These are phyloP conservation scores for Mycena kentingensis DNA, from an alignment of 768 basidiomycete genomes.

Conservation along the genomic window DNA sequence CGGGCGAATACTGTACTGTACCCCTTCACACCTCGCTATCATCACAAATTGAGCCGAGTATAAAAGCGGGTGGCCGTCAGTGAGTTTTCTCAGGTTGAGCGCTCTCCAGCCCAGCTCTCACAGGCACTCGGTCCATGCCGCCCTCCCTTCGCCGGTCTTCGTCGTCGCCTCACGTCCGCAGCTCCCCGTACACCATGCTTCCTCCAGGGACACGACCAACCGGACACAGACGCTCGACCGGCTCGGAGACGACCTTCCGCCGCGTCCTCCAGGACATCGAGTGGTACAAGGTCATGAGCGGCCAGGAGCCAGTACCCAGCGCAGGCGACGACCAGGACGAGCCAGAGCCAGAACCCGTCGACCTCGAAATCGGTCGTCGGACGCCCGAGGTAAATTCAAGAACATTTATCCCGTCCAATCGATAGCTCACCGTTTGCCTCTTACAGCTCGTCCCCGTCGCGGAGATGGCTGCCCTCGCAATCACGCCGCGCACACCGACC, in stretches of 20 bases:
- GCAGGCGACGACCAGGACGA: conserved; percentile 43
- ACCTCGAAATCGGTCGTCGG: conserved; percentile 42
- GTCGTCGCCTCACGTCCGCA: conserved; percentile 69
- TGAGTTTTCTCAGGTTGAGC: neutral
- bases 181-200: conserved; percentile 60
- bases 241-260: conserved; percentile 63
- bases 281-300: conserved; percentile 82
- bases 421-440: conserved; percentile 19
- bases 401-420: neutral
- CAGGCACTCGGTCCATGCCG: conserved; percentile 34
- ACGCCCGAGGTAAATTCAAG: conserved; percentile 40
- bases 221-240: conserved; percentile 64
- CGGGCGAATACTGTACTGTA: too few species aligned
- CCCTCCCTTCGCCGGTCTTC: conserved; percentile 81
- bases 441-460: conserved; percentile 37
- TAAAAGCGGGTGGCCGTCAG: neutral
- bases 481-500: conserved; percentile 52
- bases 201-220: conserved; percentile 35
- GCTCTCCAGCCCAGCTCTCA: neutral
- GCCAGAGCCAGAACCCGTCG: conserved; percentile 43
- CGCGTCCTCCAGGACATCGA: conserved; percentile 85
- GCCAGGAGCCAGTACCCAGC: conserved; percentile 35
- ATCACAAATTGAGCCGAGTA: too few species aligned
- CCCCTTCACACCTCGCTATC: too few species aligned
- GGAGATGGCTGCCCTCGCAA: conserved; percentile 57